Conservation (phyloP, 169 alveolate species). For the Eimeria acervulina region DNA sequence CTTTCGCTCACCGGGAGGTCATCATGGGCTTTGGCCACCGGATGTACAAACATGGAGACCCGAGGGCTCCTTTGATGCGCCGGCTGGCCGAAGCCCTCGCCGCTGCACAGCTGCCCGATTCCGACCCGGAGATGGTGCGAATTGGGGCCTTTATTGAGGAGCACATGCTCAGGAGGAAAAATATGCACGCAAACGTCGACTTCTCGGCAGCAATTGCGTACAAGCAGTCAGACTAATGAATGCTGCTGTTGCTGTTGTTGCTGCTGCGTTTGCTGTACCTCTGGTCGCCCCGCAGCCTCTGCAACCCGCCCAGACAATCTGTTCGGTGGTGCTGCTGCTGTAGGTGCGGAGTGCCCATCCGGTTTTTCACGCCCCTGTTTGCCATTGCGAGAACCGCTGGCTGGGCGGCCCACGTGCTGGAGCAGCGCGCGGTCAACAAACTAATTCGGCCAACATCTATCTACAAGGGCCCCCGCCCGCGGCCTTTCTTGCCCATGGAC, state of each 20-base stretch:
- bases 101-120: slow-evolving; percentile 4
- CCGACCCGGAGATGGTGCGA: slow-evolving; percentile 77
- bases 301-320: neutral
- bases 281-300: neutral
- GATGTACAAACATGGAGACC: slow-evolving; percentile 92
- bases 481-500: slow-evolving; percentile 63
- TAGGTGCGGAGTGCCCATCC: slow-evolving; percentile 88
- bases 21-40: slow-evolving; percentile 94
- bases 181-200: slow-evolving; percentile 92
- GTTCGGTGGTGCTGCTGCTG: slow-evolving; percentile 9
- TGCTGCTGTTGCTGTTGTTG: slow-evolving; percentile 8
- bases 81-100: slow-evolving; percentile 63
- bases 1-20: slow-evolving; percentile 85
- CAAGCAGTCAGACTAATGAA: slow-evolving; percentile 84
- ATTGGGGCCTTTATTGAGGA: slow-evolving; percentile 88
- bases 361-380: slow-evolving; percentile 91
- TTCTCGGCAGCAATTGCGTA: slow-evolving; percentile 91
- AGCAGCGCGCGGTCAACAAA: slow-evolving; percentile 89
- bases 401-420: slow-evolving; percentile 91
- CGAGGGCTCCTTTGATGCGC: slow-evolving; percentile 90
- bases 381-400: slow-evolving; percentile 91
- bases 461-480: slow-evolving; percentile 87
- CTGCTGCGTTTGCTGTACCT: slow-evolving; percentile 2
- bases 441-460: slow-evolving; percentile 88
- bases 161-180: slow-evolving; percentile 87